Conservation (phyloP, 2,329 filamentous ascomycete genomes). For the Diaporthe citriasiana region DNA sequence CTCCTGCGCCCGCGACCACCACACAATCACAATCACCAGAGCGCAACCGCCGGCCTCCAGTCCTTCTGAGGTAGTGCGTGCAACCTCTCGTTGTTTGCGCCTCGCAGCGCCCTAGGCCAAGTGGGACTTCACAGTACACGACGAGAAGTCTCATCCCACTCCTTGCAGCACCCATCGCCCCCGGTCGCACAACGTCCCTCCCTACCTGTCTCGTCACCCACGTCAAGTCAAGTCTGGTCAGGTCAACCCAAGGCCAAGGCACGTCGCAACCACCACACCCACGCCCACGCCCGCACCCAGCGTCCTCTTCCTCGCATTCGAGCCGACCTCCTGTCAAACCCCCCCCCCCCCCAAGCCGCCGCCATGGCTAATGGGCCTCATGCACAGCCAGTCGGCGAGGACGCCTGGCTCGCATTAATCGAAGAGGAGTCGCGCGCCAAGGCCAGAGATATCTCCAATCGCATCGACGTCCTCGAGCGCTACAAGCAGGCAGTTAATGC, state of each 20-base stretch:
- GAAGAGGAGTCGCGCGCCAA: slow-evolving; percentile 74
- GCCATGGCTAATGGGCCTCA: slow-evolving; percentile 58
- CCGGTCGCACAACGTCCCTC: slow-evolving; percentile 3
- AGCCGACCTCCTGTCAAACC: background rate
- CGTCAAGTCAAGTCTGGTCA: slow-evolving; percentile 1
- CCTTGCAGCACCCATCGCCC: slow-evolving; percentile 16
- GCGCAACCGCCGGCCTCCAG: slow-evolving; percentile 11
- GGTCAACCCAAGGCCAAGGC: background rate
- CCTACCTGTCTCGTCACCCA: slow-evolving; percentile 16
- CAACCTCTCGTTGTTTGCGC: slow-evolving; percentile 26
- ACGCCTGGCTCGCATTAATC: slow-evolving; percentile 82
- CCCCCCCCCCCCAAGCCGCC: slow-evolving; percentile 13
- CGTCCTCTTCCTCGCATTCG: slow-evolving; percentile 14
- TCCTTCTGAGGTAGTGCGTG: slow-evolving; percentile 13
- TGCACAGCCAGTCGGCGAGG: slow-evolving; percentile 75
- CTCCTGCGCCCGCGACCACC: slow-evolving; percentile 19
- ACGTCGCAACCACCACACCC: slow-evolving; percentile 13
- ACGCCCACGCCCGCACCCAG: background rate
- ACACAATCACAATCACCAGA: slow-evolving; percentile 26
- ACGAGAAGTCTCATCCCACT: slow-evolving; percentile 36
- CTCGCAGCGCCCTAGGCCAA: slow-evolving; percentile 23
- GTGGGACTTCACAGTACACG: slow-evolving; percentile 35
- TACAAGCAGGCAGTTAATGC: slow-evolving; percentile 78
- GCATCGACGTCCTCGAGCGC: slow-evolving; percentile 78
- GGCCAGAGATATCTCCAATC: slow-evolving; percentile 74